A percentile compares a stretch with the other conserved stretches of the same genome.
Evolutionary conservation across 192 early-diverging fungal genomes (phyloP).

Genomic region (Neocallimastix lanati): DNA sequence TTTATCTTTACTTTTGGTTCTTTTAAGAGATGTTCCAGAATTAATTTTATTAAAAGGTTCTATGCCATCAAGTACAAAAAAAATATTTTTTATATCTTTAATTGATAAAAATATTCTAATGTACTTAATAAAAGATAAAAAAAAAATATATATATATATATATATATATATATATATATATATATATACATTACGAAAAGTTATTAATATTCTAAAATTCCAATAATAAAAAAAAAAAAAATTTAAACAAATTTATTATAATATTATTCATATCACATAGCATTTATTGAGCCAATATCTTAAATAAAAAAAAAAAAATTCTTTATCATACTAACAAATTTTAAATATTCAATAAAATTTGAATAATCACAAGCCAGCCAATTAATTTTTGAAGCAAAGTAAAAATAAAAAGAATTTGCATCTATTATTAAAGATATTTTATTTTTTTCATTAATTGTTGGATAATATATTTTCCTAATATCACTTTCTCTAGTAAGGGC

Average conservation of each 20-base stretch:
- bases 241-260: too few relatives aligned
- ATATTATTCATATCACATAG: too few relatives aligned
- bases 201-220: too few relatives aligned
- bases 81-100: neutral
- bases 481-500: neutral
- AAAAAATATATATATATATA: too few relatives aligned
- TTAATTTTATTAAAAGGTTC: neutral
- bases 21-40: neutral
- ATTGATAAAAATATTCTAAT: neutral
- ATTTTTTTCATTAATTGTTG: neutral
- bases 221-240: too few relatives aligned
- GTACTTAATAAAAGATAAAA: neutral
- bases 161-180: neutral
- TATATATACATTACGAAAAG: too few relatives aligned
- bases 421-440: neutral
- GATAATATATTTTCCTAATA: neutral
- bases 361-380: neutral
- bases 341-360: neutral
- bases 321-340: neutral
- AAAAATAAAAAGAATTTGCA: neutral
- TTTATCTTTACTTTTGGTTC: neutral
- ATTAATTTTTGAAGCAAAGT: neutral
- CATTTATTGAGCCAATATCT: too few relatives aligned
- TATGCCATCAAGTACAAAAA: neutral
- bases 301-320: too few relatives aligned